Evolutionary conservation across 106 monocot genomes (phyloP).

Genomic region (Allium fistulosum): DNA sequence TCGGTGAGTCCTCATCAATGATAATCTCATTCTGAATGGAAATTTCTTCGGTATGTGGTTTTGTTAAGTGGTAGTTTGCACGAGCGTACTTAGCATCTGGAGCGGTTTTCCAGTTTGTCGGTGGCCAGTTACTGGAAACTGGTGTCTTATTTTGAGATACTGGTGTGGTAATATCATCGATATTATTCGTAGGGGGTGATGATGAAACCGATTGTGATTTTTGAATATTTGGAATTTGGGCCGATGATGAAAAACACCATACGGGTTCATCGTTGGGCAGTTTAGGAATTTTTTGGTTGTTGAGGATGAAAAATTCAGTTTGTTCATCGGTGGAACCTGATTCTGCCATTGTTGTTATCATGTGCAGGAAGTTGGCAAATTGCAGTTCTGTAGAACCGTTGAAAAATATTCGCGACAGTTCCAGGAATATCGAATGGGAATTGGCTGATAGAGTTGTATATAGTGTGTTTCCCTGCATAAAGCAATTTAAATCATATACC

Average conservation of each 20-base stretch:
- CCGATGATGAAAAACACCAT: conserved; percentile 50
- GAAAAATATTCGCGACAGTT: conserved; percentile 79
- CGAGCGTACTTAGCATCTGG: conserved; percentile 24
- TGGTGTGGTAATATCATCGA: conserved; percentile 6
- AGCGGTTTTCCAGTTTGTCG: conserved; percentile 62
- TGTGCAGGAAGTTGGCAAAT: conserved; percentile 95
- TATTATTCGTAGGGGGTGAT: conserved; percentile 2
- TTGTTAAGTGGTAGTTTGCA: conserved; percentile 12
- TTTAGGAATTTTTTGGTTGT: conserved; percentile 65
- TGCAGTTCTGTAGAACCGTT: conserved; percentile 64
- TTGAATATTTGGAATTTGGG: neutral
- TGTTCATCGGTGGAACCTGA: conserved; percentile 60
- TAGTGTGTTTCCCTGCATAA: conserved; percentile 58
- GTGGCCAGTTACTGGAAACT: conserved; percentile 50
- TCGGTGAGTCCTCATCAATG: conserved; percentile 17
- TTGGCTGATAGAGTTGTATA: conserved; percentile 43
- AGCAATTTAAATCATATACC: neutral
- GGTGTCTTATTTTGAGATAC: conserved; percentile 21
- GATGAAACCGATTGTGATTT: conserved; percentile 1
- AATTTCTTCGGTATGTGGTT: conserved; percentile 16
- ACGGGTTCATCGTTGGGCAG: conserved; percentile 58
- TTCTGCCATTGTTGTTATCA: conserved; percentile 75
- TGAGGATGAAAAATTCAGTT: conserved; percentile 66
- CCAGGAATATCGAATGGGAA: conserved; percentile 74
- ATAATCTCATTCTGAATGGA: conserved; percentile 26